These are phyloP conservation scores for Wilcoxina mikolae DNA, from an alignment of 495 filamentous ascomycete species.

Conservation along the genomic window DNA sequence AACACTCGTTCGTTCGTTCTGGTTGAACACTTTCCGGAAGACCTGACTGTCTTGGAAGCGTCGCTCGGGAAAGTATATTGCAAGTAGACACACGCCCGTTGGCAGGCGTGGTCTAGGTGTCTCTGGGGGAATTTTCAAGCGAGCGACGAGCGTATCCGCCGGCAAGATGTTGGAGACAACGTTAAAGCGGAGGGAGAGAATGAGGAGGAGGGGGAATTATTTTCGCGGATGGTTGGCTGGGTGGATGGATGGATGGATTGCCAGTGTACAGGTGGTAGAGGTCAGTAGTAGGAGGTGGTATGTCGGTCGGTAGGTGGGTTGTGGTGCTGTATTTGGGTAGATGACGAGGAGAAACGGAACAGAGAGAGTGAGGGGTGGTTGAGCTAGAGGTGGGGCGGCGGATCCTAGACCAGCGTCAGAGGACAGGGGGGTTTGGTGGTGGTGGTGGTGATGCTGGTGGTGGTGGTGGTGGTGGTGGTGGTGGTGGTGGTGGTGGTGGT, in stretches of 20 bases:
- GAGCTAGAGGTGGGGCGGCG: neutral
- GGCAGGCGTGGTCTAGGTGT: too few species aligned
- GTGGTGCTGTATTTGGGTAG: neutral
- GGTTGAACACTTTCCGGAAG: too few species aligned
- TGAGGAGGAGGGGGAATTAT: slow-evolving; percentile 14
- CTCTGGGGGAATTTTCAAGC: too few species aligned
- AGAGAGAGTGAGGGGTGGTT: neutral
- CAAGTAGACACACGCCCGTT: too few species aligned
- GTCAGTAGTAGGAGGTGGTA: neutral
- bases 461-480: neutral
- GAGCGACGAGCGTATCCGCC: too few species aligned
- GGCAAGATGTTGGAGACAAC: too few species aligned
- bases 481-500: neutral
- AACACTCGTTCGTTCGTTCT: too few species aligned
- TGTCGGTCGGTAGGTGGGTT: neutral
- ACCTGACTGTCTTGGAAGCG: too few species aligned
- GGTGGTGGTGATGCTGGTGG: neutral
- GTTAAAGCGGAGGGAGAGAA: slow-evolving; percentile 14
- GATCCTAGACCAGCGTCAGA: neutral
- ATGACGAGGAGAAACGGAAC: neutral
- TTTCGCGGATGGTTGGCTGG: slow-evolving; percentile 15
- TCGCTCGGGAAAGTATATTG: too few species aligned
- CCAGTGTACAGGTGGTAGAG: neutral
- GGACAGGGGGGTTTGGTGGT: neutral
- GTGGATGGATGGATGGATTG: slow-evolving; percentile 11